Conservation (phyloP, 305 asterid species). For the Solanum hybrid region DNA sequence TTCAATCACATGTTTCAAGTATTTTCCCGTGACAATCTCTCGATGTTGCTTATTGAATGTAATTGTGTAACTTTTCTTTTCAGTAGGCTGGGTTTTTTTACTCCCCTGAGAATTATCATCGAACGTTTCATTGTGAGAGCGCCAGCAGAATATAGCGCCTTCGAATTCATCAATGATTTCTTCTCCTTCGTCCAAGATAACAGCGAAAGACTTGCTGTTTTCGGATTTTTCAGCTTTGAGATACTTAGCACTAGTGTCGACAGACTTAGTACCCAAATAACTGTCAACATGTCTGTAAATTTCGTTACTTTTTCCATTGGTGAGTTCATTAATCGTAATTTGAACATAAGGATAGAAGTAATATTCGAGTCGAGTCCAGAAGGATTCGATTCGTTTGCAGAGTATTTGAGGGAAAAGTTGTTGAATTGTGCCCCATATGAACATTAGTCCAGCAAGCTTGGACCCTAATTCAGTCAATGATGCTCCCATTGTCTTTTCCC, state of each 20-base stretch:
- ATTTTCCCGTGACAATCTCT: not conserved
- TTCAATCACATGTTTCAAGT: not conserved
- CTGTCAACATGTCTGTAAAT: not conserved
- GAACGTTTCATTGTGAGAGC: not conserved
- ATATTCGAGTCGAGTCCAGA: not conserved
- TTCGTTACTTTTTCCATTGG: not conserved
- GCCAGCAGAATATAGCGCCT: constrained; percentile 4
- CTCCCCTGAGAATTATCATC: not conserved
- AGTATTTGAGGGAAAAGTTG: constrained; percentile 5
- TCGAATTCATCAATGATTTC: constrained; percentile 12
- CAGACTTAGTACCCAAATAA: constrained; percentile 16
- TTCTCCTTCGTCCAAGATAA: constrained; percentile 14
- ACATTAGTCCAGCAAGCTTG: constrained; percentile 13
- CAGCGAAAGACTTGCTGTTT: constrained; percentile 3
- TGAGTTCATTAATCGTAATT: constrained; percentile 8
- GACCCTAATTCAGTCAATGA: constrained; percentile 2
- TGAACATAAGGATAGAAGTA: constrained; percentile 9
- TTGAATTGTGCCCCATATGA: constrained; percentile 13
- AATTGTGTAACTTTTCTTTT: constrained; percentile 3
- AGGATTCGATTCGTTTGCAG: not conserved
- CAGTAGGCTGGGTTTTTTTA: not conserved
- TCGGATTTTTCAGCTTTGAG: constrained; percentile 11
- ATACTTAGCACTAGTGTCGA: not conserved
- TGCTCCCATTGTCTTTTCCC: not conserved
- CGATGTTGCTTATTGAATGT: not conserved